Base-by-base conservation (phyloP, 441 rosid genomes). In the Syzygium syzygioides region DNA sequence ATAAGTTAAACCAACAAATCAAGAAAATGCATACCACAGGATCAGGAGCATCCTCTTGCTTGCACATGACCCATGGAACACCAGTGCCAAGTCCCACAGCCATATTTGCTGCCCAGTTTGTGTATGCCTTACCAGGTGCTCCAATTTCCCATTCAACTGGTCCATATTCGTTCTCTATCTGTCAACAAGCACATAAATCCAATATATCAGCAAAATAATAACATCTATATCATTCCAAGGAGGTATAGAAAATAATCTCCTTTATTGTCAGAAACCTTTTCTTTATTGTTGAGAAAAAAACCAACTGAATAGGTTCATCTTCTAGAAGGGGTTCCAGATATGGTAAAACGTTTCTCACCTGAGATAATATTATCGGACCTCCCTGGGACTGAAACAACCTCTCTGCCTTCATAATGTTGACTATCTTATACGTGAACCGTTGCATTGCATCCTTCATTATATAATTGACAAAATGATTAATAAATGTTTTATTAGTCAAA, bases 61-160 rank as follows among this genome's bases (percentile, higher is more conserved):
- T 95, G 95, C 96, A 95, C 96, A 95, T 95, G 86, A 93, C 86
- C 96, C 96, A 95, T 60, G 96, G 96, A 34, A 95, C 96, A 32
- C 92, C 92, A 18, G 93, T 94, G 85, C 84, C 52, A 18, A 94
- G 93, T 71, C 92, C 92, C 87, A 93, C 90, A 19, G 96, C 96
- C 95, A 95, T 93, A 66, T 89, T 80, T 59, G 94, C 95, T 68
- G 95, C 93, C 96, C 96, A 95, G 17, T 92, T 84, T 48, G 93
- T 54, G 85, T 92, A 94, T n/a, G 93, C 88, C 71, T 91, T 93
- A 52, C 94, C 96, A 41, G 91, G 90, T 89, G 91, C 89, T 20
- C 95, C 95, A 26, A 94, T 86, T 28, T 91, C 93, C 92, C 90
- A 90, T 85, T 93, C 92, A 85, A 94, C 90, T 13, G 93, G 94